Percentiles rank a stretch among this genome's conserved stretches.
These are phyloP conservation scores for Rubia tinctorum DNA, from an alignment of 305 asterid species.

Conservation along the genomic window DNA sequence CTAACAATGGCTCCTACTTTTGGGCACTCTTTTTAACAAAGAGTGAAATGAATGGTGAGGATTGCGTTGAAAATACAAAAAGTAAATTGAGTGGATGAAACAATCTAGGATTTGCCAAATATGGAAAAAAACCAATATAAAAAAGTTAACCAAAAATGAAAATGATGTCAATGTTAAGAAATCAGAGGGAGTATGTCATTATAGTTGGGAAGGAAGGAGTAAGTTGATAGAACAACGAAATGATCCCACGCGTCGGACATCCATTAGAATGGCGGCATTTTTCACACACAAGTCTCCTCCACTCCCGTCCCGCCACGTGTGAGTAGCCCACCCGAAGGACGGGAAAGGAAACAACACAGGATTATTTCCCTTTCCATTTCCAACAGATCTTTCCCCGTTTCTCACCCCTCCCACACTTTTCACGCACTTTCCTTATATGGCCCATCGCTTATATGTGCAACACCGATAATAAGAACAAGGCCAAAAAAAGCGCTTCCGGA, in stretches of 20 bases:
- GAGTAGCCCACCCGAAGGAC: constrained; percentile 1
- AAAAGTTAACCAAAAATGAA: too few species aligned
- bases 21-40: too few species aligned
- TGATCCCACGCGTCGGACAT: constrained; percentile 28
- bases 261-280: constrained; percentile 22
- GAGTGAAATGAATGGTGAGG: too few species aligned
- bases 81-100: too few species aligned
- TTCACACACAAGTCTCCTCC: neutral
- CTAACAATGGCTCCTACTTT: too few species aligned
- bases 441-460: constrained; percentile 7
- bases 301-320: constrained; percentile 12
- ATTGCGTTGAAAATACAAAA: too few species aligned
- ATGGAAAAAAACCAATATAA: too few species aligned
- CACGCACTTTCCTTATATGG: constrained; percentile 36
- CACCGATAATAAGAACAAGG: constrained; percentile 1
- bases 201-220: too few species aligned
- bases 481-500: constrained; percentile 4
- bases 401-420: constrained; percentile 14
- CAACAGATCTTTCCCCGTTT: neutral
- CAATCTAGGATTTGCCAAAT: too few species aligned
- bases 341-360: neutral
- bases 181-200: too few species aligned
- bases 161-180: too few species aligned
- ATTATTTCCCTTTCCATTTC: neutral
- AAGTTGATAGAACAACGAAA: neutral